A percentile compares a stretch with the other conserved stretches of the same genome.
Evolutionary conservation across 2,329 filamentous ascomycete species (phyloP).

Genomic region (Diplodia intermedia): DNA sequence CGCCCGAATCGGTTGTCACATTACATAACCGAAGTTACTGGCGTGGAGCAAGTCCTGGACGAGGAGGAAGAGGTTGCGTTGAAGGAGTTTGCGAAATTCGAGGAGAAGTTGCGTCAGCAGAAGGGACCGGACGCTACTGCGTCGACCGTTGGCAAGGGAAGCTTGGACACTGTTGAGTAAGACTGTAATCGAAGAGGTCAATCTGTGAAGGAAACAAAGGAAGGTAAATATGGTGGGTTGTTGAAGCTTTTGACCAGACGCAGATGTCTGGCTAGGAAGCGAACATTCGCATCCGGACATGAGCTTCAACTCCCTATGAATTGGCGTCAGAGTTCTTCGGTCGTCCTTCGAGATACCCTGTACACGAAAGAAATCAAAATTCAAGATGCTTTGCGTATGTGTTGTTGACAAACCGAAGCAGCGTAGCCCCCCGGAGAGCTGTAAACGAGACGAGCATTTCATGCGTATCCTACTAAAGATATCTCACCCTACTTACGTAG

Average conservation of each 20-base stretch:
- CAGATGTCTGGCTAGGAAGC: neutral
- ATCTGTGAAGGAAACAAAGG: neutral
- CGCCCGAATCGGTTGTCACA: too few species aligned
- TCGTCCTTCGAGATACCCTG: neutral
- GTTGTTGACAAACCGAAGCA: too few species aligned
- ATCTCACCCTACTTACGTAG: too few species aligned
- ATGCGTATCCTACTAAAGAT: too few species aligned
- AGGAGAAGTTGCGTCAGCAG: slow-evolving; percentile 76
- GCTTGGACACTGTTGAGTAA: slow-evolving; percentile 58
- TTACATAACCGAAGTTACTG: slow-evolving; percentile 73
- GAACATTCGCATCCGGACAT: neutral
- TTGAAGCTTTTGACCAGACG: neutral
- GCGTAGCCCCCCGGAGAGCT: too few species aligned
- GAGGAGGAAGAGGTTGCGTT: slow-evolving; percentile 88
- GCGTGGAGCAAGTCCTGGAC: slow-evolving; percentile 88
- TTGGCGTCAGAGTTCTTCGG: neutral
- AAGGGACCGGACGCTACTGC: slow-evolving; percentile 61
- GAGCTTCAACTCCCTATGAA: neutral
- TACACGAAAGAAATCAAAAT: neutral
- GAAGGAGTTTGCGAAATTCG: slow-evolving; percentile 90
- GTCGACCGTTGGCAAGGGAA: slow-evolving; percentile 58
- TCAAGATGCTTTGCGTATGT: neutral
- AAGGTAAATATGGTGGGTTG: neutral
- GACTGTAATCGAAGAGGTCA: neutral
- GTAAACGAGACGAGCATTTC: too few species aligned